phyloP scores from a whole-genome alignment of 768 basidiomycete species.

The Hemileccinum rubropunctum region DNA sequence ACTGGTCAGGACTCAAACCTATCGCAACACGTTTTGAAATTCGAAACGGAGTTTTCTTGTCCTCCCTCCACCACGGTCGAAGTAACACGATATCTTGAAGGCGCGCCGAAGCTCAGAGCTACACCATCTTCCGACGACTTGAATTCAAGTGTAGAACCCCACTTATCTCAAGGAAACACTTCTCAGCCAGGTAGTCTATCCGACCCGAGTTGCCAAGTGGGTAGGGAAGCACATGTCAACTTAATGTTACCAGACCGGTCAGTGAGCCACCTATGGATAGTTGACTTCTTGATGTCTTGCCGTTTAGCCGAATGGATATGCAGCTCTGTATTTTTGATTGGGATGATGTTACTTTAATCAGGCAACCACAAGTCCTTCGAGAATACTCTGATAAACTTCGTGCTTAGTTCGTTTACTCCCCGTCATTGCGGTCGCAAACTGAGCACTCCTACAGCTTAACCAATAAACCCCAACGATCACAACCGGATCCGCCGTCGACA shows the following conservation, averaged over 20 bases:
- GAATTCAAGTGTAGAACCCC: neutral
- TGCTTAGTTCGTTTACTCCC: slow-evolving; percentile 39
- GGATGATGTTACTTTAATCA: slow-evolving; percentile 20
- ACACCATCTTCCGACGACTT: neutral
- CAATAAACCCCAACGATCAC: slow-evolving; percentile 24
- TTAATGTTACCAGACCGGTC: slow-evolving; percentile 61
- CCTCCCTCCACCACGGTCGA: neutral
- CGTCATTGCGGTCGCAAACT: neutral
- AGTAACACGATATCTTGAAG: neutral
- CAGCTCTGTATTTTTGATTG: slow-evolving; percentile 44
- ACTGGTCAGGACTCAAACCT: slow-evolving; percentile 3
- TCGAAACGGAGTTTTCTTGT: slow-evolving; percentile 36
- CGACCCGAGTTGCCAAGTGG: slow-evolving; percentile 33
- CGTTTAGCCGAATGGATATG: slow-evolving; percentile 54
- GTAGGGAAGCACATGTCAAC: slow-evolving; percentile 40
- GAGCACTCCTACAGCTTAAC: slow-evolving; percentile 33
- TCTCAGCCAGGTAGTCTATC: neutral
- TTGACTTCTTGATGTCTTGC: slow-evolving; percentile 3
- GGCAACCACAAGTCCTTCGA: slow-evolving; percentile 42
- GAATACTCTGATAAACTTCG: slow-evolving; percentile 40
- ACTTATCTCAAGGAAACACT: neutral
- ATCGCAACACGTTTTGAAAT: slow-evolving; percentile 32
- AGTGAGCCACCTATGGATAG: slow-evolving; percentile 2
- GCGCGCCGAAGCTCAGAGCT: neutral
- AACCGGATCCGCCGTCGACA: slow-evolving; percentile 48